phyloP scores from a whole-genome alignment of 192 early-diverging fungal species.

The Pecoramyces ruminantium region DNA sequence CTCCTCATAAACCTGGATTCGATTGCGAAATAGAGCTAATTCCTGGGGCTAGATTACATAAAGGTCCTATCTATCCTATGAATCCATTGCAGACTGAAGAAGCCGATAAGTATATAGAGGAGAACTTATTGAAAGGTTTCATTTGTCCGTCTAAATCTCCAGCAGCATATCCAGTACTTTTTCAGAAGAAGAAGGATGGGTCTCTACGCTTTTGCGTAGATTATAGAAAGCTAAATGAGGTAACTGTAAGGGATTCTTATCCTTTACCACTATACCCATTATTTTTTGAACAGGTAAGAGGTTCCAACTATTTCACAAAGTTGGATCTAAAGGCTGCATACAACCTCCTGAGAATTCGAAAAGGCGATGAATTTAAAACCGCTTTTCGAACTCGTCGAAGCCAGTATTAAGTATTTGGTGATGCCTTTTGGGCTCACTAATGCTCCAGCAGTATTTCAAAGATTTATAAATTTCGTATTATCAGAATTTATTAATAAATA shows the following conservation, averaged over 20 bases:
- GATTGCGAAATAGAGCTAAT: no score
- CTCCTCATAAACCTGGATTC: no score
- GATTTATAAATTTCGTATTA: neutral
- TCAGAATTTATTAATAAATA: neutral
- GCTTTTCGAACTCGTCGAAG: neutral
- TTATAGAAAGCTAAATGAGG: slow-evolving; percentile 26
- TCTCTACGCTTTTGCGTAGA: slow-evolving; percentile 24
- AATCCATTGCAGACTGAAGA: no score
- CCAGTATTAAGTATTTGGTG: neutral
- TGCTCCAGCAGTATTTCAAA: neutral
- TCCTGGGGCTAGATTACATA: no score
- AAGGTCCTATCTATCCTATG: no score
- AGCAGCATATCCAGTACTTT: slow-evolving; percentile 15
- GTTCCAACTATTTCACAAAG: neutral
- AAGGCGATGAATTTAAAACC: neutral
- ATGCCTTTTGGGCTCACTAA: neutral
- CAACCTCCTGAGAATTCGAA: neutral
- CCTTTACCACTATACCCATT: slow-evolving; percentile 13
- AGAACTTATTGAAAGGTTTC: slow-evolving; percentile 14
- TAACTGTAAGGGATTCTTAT: slow-evolving; percentile 20
- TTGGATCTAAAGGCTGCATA: neutral
- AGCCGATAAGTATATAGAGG: slow-evolving; percentile 8
- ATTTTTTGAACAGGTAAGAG: no score
- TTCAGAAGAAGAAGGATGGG: slow-evolving; percentile 28
- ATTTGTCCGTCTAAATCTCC: slow-evolving; percentile 14